Percentiles rank a stretch among this genome's conserved stretches.
Conservation (phyloP, 352 stramenopile species). For the Lagenidium sp. region DNA sequence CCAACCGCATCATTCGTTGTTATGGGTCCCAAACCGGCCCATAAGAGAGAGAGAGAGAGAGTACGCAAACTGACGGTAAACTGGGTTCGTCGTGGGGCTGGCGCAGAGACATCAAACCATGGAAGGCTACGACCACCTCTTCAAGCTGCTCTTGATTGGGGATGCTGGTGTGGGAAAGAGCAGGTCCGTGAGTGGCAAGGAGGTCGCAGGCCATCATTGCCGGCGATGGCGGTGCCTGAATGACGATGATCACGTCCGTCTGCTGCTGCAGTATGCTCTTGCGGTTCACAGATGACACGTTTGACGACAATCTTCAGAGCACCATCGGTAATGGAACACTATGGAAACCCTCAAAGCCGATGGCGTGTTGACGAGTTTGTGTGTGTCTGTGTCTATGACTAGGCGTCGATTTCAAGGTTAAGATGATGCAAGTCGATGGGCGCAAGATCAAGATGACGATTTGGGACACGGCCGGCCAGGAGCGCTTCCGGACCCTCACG, state of each 20-base stretch:
- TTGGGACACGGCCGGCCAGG: conserved; percentile 98
- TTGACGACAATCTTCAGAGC: conserved; percentile 96
- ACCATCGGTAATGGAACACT: conserved; percentile 85
- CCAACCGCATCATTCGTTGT: too few species aligned
- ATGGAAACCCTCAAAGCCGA: neutral
- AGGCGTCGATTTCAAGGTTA: conserved; percentile 97
- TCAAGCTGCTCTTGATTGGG: conserved; percentile 98
- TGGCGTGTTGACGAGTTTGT: neutral
- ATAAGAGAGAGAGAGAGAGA: too few species aligned
- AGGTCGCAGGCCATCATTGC: neutral
- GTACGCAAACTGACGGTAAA: too few species aligned
- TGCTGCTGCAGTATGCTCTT: conserved; percentile 94
- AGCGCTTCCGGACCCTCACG: conserved; percentile 97
- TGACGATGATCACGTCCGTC: too few species aligned
- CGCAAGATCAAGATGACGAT: conserved; percentile 98
- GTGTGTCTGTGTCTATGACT: too few species aligned
- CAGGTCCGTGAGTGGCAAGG: conserved; percentile 39
- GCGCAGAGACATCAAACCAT: too few species aligned
- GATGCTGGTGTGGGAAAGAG: conserved; percentile 97
- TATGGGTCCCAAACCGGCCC: too few species aligned
- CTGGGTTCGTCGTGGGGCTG: too few species aligned
- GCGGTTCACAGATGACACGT: conserved; percentile 97
- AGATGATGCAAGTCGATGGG: conserved; percentile 93
- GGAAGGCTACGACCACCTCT: conserved; percentile 95
- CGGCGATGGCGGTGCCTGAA: too few species aligned